Evolutionary conservation across 495 filamentous ascomycete genomes (phyloP).

Genomic region (Xylaria palmicola): DNA sequence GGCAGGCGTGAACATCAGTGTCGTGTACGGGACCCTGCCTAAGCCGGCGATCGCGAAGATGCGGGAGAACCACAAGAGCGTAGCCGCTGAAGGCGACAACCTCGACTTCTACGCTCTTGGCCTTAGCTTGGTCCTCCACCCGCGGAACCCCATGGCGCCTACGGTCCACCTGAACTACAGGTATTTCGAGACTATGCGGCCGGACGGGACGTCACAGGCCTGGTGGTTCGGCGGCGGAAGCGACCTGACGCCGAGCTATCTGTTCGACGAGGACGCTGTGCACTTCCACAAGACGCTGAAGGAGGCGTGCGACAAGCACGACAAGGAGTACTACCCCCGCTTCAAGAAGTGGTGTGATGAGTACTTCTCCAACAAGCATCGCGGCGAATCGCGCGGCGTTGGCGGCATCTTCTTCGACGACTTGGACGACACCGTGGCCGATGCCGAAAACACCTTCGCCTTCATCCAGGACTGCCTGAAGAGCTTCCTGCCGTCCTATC

Average conservation of each 20-base stretch:
- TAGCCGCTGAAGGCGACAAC: conserved; percentile 63
- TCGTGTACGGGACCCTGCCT: conserved; percentile 91
- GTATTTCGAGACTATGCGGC: conserved; percentile 92
- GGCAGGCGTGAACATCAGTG: conserved; percentile 90
- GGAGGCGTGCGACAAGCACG: conserved; percentile 88
- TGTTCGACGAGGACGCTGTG: conserved; percentile 94
- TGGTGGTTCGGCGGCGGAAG: conserved; percentile 99
- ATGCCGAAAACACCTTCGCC: conserved; percentile 88
- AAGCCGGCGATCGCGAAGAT: conserved; percentile 87
- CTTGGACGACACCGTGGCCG: conserved; percentile 73
- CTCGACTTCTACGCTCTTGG: conserved; percentile 95
- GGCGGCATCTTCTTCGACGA: conserved; percentile 99
- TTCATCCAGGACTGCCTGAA: conserved; percentile 82
- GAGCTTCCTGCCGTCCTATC: conserved; percentile 87
- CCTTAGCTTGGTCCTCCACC: conserved; percentile 88
- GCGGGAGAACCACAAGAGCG: conserved; percentile 90
- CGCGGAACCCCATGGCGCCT: conserved; percentile 91
- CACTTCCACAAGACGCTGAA: conserved; percentile 96
- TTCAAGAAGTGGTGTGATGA: conserved; percentile 99
- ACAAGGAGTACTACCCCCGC: conserved; percentile 85
- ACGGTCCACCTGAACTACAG: conserved; percentile 98
- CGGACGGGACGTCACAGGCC: conserved; percentile 67
- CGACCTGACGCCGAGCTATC: conserved; percentile 89
- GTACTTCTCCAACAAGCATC: conserved; percentile 93
- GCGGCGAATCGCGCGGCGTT: conserved; percentile 81